Conservation (phyloP, 306 rosid species). For the Lablab purpureus region DNA sequence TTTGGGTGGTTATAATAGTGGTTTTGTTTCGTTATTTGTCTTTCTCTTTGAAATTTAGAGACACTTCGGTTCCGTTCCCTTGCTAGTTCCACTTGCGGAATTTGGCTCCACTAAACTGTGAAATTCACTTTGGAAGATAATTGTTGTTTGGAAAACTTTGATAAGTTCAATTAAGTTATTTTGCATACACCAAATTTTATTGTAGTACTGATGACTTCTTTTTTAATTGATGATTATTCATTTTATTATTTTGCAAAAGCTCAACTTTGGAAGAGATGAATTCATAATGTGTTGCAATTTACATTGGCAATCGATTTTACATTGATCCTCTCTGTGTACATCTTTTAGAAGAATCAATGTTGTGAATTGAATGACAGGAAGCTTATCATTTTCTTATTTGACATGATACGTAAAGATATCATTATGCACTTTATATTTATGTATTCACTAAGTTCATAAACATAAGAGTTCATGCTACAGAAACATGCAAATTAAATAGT, state of each 20-base stretch:
- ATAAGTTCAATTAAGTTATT: background rate
- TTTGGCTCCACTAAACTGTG: background rate
- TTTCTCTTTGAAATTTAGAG: slow-evolving; percentile 16
- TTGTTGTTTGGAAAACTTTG: background rate
- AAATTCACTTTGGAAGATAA: background rate
- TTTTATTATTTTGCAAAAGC: background rate
- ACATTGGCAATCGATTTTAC: background rate
- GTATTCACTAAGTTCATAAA: too few relatives aligned
- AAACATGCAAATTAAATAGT: too few relatives aligned
- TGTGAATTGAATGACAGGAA: background rate
- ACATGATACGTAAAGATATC: too few relatives aligned
- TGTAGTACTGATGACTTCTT: background rate
- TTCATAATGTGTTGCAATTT: background rate
- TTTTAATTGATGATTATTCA: background rate
- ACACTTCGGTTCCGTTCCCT: background rate
- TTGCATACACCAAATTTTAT: background rate
- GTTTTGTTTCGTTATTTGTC: slow-evolving; percentile 27
- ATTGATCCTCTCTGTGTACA: background rate
- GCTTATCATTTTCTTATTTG: too few relatives aligned
- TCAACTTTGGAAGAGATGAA: background rate
- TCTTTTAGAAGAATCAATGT: background rate
- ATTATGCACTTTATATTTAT: too few relatives aligned
- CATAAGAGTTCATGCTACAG: background rate
- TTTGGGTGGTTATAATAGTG: slow-evolving; percentile 8
- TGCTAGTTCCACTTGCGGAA: background rate